Evolutionary conservation across 2,329 filamentous ascomycete species (phyloP).

Genomic region (Fusarium nodosum): DNA sequence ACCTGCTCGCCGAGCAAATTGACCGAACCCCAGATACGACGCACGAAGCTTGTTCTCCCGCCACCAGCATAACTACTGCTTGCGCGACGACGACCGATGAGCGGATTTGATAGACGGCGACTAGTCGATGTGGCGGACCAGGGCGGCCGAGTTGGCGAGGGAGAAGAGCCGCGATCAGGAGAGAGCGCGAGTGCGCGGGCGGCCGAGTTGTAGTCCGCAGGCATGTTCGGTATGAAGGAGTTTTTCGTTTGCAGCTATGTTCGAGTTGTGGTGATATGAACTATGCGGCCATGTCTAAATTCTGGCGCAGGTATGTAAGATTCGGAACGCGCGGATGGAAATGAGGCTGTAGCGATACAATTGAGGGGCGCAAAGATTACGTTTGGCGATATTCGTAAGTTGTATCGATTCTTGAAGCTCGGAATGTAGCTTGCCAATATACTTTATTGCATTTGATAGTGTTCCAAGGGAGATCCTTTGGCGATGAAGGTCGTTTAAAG

Average conservation of each 20-base stretch:
- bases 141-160: constrained; percentile 51
- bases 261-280: neutral
- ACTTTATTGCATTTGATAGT: constrained; percentile 9
- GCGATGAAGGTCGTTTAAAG: constrained; percentile 13
- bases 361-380: constrained; percentile 6
- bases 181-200: constrained; percentile 64
- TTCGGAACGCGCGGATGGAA: constrained; percentile 40
- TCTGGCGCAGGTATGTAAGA: constrained; percentile 25
- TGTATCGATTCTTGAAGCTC: neutral
- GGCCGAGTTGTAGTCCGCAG: constrained; percentile 65
- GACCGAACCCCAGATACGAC: constrained; percentile 55
- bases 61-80: constrained; percentile 23
- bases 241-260: constrained; percentile 4
- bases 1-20: constrained; percentile 61
- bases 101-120: constrained; percentile 61
- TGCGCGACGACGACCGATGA: constrained; percentile 50
- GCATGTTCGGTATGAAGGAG: constrained; percentile 56
- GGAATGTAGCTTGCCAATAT: neutral
- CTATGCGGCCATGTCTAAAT: constrained; percentile 41
- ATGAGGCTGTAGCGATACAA: constrained; percentile 21
- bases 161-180: constrained; percentile 51
- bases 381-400: neutral
- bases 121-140: constrained; percentile 41
- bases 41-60: constrained; percentile 47
- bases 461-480: neutral